Evolutionary conservation across 345 rosid genomes (phyloP).

Genomic region (Euphorbia tirucalli): DNA sequence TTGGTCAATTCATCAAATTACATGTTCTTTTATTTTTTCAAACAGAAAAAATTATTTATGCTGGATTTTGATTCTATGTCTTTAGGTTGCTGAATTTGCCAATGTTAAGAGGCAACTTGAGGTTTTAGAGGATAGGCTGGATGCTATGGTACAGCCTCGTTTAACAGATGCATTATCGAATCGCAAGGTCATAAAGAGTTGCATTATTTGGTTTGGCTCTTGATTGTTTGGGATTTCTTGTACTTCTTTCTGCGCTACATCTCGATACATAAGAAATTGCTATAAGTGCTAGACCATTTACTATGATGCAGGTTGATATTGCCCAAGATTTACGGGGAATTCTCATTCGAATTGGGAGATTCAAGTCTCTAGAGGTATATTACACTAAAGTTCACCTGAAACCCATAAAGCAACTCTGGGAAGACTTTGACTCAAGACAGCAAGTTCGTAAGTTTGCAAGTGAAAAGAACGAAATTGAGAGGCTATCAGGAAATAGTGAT

Average conservation of each 20-base stretch:
- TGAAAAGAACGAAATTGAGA: conserved; percentile 59
- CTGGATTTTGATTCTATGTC: background rate
- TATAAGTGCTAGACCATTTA: conserved; percentile 10
- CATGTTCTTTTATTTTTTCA: background rate
- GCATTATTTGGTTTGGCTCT: background rate
- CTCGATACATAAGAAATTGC: conserved; percentile 5
- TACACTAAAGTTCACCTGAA: conserved; percentile 87
- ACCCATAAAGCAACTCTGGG: conserved; percentile 89
- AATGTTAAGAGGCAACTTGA: conserved; percentile 92
- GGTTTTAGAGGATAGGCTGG: conserved; percentile 90
- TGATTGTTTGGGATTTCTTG: conserved; percentile 11
- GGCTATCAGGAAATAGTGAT: conserved; percentile 48
- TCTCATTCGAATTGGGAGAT: conserved; percentile 92
- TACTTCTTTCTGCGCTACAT: background rate
- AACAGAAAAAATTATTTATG: background rate
- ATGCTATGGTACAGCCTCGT: conserved; percentile 95
- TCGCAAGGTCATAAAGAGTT: conserved; percentile 57
- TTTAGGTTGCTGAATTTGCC: conserved; percentile 97
- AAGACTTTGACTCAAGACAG: conserved; percentile 74
- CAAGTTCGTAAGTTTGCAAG: conserved; percentile 51
- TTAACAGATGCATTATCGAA: conserved; percentile 89
- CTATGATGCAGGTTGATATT: conserved; percentile 63
- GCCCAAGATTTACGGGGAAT: conserved; percentile 94
- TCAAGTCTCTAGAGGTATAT: conserved; percentile 80
- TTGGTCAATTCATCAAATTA: background rate